These are phyloP conservation scores for Pisolithus microcarpus DNA, from an alignment of 768 basidiomycete species.

Conservation along the genomic window DNA sequence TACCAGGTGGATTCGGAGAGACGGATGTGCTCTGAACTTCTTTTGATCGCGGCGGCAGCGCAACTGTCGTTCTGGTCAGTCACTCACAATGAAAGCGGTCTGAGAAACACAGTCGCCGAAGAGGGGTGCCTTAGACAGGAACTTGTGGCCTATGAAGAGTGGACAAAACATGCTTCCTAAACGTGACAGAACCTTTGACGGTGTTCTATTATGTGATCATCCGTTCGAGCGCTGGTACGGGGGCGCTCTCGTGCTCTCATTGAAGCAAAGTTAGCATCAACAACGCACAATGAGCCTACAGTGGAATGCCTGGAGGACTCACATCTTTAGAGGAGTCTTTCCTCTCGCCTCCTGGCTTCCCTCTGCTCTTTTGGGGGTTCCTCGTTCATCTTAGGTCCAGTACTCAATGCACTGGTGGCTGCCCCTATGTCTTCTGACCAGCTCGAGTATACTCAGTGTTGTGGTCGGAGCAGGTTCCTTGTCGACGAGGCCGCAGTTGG, in stretches of 20 bases:
- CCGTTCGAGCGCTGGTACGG: no score
- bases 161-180: no score
- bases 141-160: no score
- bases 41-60: no score
- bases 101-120: no score
- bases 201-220: no score
- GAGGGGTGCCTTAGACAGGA: no score
- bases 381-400: slow-evolving; percentile 68
- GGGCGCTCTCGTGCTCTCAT: slow-evolving; percentile 48
- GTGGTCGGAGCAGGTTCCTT: slow-evolving; percentile 41
- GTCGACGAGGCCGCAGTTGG: slow-evolving; percentile 63
- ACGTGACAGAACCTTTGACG: no score
- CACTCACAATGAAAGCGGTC: no score
- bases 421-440: slow-evolving; percentile 45
- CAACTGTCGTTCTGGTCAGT: no score
- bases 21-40: no score
- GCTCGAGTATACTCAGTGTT: slow-evolving; percentile 67
- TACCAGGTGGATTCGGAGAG: no score
- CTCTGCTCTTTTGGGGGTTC: slow-evolving; percentile 79
- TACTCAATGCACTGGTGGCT: slow-evolving; percentile 28
- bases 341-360: slow-evolving; percentile 66
- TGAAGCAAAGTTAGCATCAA: slow-evolving; percentile 25
- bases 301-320: slow-evolving; percentile 26
- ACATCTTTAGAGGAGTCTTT: slow-evolving; percentile 85
- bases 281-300: background rate